Evolutionary conservation across 441 rosid genomes (phyloP).

Genomic region (Pelargonium cotyledonis): DNA sequence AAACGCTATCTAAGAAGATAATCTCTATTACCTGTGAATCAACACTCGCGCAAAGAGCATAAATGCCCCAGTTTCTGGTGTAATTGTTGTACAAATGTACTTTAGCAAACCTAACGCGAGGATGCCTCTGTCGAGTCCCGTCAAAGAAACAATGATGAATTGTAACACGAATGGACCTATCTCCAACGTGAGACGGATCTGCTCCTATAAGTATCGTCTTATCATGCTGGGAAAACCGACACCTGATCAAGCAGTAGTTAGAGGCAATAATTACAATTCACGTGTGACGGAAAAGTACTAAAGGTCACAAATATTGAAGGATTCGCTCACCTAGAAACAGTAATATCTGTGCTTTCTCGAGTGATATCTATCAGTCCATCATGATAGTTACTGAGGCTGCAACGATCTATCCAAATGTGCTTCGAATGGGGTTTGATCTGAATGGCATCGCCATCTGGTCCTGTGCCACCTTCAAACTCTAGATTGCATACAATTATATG

Average conservation of each 20-base stretch:
- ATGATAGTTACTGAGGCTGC: conserved; percentile 75
- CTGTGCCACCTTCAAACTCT: conserved; percentile 80
- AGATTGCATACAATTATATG: conserved; percentile 77
- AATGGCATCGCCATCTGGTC: conserved; percentile 80
- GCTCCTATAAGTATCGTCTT: conserved; percentile 90
- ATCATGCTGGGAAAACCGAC: conserved; percentile 71
- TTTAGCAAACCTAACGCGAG: conserved; percentile 83
- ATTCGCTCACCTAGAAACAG: conserved; percentile 31
- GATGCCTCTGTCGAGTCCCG: conserved; percentile 83
- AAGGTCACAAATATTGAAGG: conserved; percentile 18
- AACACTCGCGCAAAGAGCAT: conserved; percentile 88
- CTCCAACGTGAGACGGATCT: conserved; percentile 62
- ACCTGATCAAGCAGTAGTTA: conserved; percentile 31
- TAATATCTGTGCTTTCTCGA: conserved; percentile 80
- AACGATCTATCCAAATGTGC: conserved; percentile 85
- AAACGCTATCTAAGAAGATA: background rate
- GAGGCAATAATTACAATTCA: background rate
- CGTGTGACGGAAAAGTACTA: background rate
- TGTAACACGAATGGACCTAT: conserved; percentile 77
- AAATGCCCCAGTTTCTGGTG: conserved; percentile 81
- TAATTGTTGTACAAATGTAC: conserved; percentile 85
- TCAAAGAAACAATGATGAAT: conserved; percentile 95
- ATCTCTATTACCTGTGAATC: conserved; percentile 63
- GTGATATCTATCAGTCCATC: conserved; percentile 95
- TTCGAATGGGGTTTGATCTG: conserved; percentile 86